These are phyloP conservation scores for Rhodotorula mucilaginosa DNA, from an alignment of 1,284 basidiomycete genomes.

Conservation along the genomic window DNA sequence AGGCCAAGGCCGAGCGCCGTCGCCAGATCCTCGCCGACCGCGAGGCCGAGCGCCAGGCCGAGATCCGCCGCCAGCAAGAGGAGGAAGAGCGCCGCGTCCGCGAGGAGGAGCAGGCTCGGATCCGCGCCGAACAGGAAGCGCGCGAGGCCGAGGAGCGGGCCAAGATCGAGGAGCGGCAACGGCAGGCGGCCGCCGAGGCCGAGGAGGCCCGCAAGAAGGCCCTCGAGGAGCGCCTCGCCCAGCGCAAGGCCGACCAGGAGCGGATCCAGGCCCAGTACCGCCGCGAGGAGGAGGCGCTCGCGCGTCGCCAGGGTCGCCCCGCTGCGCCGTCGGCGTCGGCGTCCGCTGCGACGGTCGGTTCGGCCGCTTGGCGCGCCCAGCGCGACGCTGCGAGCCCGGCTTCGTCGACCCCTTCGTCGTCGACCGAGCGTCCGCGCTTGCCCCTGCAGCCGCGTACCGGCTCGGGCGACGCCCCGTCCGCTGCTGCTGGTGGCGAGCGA, in stretches of 20 bases:
- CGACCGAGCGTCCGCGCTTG: constrained; percentile 35
- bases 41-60: constrained; percentile 33
- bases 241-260: constrained; percentile 62
- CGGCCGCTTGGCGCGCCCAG: constrained; percentile 34
- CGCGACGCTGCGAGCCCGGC: constrained; percentile 13
- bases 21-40: constrained; percentile 51
- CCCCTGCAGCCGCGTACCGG: constrained; percentile 23
- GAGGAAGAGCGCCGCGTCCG: constrained; percentile 25
- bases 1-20: constrained; percentile 38
- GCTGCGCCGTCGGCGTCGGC: not conserved
- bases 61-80: constrained; percentile 18
- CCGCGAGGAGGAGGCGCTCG: constrained; percentile 72
- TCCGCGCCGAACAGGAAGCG: constrained; percentile 44
- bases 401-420: constrained; percentile 10
- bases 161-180: constrained; percentile 57
- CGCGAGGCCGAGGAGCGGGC: constrained; percentile 62
- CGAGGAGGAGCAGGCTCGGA: constrained; percentile 28
- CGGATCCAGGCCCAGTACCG: constrained; percentile 60
- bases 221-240: constrained; percentile 56
- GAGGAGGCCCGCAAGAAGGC: constrained; percentile 65
- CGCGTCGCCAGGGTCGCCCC: constrained; percentile 16
- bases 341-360: constrained; percentile 23
- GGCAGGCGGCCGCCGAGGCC: constrained; percentile 51
- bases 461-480: constrained; percentile 7
- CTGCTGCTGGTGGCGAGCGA: constrained; percentile 30